A percentile compares a stretch with the other conserved stretches of the same genome.
phyloP scores from a whole-genome alignment of 305 asterid species.

The Euphrasia arctica region DNA sequence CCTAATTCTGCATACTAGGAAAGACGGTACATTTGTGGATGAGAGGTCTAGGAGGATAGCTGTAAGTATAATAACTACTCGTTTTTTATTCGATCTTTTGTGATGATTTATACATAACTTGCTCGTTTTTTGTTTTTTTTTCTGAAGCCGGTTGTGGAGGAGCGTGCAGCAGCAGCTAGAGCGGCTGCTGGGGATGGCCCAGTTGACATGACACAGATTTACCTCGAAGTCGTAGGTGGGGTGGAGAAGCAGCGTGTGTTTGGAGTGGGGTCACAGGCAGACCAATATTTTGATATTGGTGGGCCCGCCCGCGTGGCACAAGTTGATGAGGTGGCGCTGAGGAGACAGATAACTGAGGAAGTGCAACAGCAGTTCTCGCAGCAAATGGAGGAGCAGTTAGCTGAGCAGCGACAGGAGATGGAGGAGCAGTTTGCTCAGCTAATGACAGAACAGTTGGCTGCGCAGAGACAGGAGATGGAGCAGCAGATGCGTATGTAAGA shows the following conservation, averaged over 20 bases:
- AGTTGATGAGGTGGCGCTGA: no score
- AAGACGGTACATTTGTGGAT: slow-evolving; percentile 1
- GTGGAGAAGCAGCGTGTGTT: background rate
- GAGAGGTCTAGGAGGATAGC: background rate
- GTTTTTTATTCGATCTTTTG: background rate
- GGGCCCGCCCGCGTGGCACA: background rate
- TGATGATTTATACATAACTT: background rate
- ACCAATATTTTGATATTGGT: background rate
- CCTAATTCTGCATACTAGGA: background rate
- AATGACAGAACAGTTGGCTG: background rate
- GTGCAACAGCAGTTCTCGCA: background rate
- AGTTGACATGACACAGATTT: background rate
- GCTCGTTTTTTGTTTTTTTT: background rate
- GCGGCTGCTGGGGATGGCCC: background rate
- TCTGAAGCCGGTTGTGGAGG: background rate
- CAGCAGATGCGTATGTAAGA: background rate
- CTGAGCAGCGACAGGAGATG: background rate
- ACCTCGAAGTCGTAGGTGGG: background rate
- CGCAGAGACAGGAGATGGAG: background rate
- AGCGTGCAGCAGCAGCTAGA: background rate
- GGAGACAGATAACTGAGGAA: no score
- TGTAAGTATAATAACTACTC: background rate
- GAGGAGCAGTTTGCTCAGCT: background rate
- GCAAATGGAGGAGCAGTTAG: background rate
- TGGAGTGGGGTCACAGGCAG: background rate